Conservation (phyloP, 2,329 filamentous ascomycete genomes). For the Ophiostoma ips region DNA sequence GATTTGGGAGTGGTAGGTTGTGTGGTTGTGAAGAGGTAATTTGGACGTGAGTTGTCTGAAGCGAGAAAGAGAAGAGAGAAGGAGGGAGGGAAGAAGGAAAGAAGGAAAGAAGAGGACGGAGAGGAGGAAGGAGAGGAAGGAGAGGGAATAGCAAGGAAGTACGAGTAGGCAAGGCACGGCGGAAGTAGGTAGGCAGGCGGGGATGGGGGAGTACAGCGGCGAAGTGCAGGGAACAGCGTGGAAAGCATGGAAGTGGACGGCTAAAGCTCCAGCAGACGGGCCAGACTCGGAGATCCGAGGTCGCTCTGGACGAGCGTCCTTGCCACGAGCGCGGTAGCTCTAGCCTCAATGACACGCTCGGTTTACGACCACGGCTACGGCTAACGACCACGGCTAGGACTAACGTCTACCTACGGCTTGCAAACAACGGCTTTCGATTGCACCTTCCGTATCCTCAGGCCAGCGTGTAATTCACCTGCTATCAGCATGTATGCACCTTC, state of each 20-base stretch:
- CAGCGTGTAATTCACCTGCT: too few species aligned
- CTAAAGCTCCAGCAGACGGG: not conserved
- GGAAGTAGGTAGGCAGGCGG: conserved; percentile 9
- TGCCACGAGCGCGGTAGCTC: too few species aligned
- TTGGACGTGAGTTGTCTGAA: not conserved
- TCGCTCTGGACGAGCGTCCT: too few species aligned
- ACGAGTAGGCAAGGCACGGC: not conserved
- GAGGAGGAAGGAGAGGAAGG: not conserved
- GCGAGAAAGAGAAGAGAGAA: not conserved
- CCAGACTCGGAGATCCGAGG: conserved; percentile 13
- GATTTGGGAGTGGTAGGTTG: conserved; percentile 18
- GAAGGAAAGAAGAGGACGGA: not conserved
- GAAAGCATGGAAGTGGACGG: not conserved
- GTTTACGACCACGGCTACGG: not conserved
- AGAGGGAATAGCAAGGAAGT: not conserved
- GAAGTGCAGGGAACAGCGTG: not conserved
- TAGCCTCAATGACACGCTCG: not conserved
- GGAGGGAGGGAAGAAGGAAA: not conserved
- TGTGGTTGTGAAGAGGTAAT: not conserved
- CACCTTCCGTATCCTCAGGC: not conserved
- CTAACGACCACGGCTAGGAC: too few species aligned
- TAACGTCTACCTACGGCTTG: too few species aligned
- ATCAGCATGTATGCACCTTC: too few species aligned
- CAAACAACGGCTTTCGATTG: too few species aligned
- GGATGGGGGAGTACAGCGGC: not conserved